phyloP scores from a whole-genome alignment of 352 stramenopile genomes.

The Globisporangium cederbergense region DNA sequence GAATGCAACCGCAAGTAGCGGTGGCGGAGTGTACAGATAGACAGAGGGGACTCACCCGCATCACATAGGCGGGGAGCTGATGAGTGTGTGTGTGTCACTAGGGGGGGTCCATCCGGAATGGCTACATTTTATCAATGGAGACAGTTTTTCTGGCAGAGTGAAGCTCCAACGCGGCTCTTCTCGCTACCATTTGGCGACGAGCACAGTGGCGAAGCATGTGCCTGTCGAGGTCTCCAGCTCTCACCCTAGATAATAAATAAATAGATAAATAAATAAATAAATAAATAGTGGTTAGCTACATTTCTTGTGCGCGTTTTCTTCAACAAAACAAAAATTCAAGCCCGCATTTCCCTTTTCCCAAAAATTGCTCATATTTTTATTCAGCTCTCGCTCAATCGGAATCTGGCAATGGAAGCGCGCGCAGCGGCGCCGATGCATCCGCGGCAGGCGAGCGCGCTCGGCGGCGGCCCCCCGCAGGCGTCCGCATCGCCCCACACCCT shows the following conservation, averaged over 20 bases:
- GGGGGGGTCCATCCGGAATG: not conserved
- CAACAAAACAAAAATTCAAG: too few species aligned
- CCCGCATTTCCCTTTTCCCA: not conserved
- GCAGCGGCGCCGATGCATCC: not conserved
- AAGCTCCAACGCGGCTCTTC: too few species aligned
- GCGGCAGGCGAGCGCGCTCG: not conserved
- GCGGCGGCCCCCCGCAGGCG: not conserved
- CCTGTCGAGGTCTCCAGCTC: too few species aligned
- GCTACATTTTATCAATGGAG: slow-evolving; percentile 1
- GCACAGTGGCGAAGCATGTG: too few species aligned
- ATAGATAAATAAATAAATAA: too few species aligned
- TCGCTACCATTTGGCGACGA: too few species aligned
- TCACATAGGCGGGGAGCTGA: too few species aligned
- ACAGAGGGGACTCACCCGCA: not conserved
- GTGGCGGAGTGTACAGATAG: slow-evolving; percentile 3
- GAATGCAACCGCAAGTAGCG: not conserved
- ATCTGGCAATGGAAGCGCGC: slow-evolving; percentile 3
- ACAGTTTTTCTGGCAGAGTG: not conserved
- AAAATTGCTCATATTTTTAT: not conserved
- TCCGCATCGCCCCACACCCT: not conserved
- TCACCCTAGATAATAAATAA: too few species aligned
- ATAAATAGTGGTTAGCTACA: too few species aligned
- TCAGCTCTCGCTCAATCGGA: not conserved
- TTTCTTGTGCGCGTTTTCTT: too few species aligned
- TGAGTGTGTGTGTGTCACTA: too few species aligned